phyloP scores from a whole-genome alignment of 208 protist genomes.

The Porcisia deanei region DNA sequence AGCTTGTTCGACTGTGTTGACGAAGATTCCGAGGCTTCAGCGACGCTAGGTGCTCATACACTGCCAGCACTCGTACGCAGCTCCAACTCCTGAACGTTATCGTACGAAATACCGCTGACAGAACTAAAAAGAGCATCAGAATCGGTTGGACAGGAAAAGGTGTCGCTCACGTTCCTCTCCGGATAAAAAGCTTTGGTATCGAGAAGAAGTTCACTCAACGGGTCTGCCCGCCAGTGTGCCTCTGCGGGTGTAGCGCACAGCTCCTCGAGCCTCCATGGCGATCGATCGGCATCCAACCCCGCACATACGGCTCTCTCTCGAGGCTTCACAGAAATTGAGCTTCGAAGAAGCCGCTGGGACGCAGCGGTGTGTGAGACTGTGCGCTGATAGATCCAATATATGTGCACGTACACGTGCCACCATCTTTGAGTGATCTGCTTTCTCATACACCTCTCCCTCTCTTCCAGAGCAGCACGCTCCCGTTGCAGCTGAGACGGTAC shows the following conservation, averaged over 20 bases:
- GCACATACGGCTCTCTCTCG: not conserved
- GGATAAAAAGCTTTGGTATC: too few species aligned
- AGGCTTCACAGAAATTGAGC: not conserved
- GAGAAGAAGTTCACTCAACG: not conserved
- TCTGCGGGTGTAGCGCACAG: conserved; percentile 3
- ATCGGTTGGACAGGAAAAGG: not conserved
- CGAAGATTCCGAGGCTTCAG: not conserved
- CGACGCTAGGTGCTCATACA: not conserved
- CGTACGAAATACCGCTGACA: not conserved
- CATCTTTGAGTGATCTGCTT: conserved; percentile 3
- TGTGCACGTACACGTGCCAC: conserved; percentile 2
- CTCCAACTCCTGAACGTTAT: not conserved
- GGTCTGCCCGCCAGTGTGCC: not conserved
- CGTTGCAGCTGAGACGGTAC: too few species aligned
- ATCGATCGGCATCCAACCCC: not conserved
- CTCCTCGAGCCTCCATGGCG: not conserved
- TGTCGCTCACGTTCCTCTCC: not conserved
- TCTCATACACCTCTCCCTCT: not conserved
- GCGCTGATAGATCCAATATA: conserved; percentile 1
- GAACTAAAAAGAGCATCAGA: not conserved
- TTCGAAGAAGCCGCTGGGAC: not conserved
- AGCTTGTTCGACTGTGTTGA: not conserved
- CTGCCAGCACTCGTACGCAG: not conserved
- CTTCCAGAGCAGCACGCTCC: not conserved
- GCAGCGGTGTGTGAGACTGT: conserved; percentile 13